A percentile compares a stretch with the other conserved stretches of the same genome.
These are phyloP conservation scores for Sabuloglossum arenarium DNA, from an alignment of 495 filamentous ascomycete species.

Conservation along the genomic window DNA sequence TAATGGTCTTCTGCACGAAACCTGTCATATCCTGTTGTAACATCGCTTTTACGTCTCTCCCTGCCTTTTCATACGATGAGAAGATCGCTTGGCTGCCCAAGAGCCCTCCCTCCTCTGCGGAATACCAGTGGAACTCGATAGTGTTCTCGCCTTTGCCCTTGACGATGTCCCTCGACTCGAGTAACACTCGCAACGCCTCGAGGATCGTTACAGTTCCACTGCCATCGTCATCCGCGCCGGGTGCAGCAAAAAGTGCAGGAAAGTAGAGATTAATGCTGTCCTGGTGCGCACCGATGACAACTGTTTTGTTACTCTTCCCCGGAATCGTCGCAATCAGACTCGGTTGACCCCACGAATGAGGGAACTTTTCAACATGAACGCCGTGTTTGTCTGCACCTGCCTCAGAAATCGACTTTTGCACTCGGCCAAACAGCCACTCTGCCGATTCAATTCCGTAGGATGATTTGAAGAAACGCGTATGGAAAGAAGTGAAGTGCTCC, in stretches of 20 bases:
- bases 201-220: constrained; percentile 63
- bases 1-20: constrained; percentile 61
- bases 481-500: constrained; percentile 55
- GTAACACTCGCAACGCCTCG: constrained; percentile 43
- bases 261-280: constrained; percentile 83
- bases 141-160: constrained; percentile 47
- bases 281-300: constrained; percentile 57
- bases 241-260: constrained; percentile 58
- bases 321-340: constrained; percentile 87
- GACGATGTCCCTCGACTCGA: constrained; percentile 29
- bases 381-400: constrained; percentile 48
- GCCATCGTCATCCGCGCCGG: constrained; percentile 59
- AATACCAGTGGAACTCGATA: constrained; percentile 92
- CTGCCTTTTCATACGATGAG: constrained; percentile 52
- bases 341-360: constrained; percentile 71
- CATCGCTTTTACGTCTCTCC: constrained; percentile 81
- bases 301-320: constrained; percentile 63
- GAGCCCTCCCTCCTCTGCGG: constrained; percentile 77
- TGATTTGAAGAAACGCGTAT: constrained; percentile 85
- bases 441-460: constrained; percentile 69
- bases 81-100: constrained; percentile 70
- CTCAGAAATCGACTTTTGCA: constrained; percentile 46
- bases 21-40: constrained; percentile 99
- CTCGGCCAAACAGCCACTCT: constrained; percentile 62
- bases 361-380: constrained; percentile 50